These are phyloP conservation scores for Garcia nutans DNA, from an alignment of 345 rosid genomes.

Conservation along the genomic window DNA sequence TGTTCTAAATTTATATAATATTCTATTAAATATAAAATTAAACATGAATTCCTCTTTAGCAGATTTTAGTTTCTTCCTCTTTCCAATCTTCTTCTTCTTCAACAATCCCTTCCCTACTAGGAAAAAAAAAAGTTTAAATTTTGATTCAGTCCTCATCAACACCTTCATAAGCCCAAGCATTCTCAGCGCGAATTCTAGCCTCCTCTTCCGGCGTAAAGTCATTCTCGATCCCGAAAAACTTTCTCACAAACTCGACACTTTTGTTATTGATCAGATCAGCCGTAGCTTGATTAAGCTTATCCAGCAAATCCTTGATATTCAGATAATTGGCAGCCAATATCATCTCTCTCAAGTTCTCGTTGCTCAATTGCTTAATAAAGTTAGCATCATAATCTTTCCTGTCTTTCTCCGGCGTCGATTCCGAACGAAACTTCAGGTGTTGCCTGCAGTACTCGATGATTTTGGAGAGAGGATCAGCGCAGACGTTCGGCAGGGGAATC, in stretches of 20 bases:
- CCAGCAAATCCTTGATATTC: constrained; percentile 34
- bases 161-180: constrained; percentile 37
- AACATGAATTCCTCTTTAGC: too few relatives aligned
- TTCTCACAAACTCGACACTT: constrained; percentile 42
- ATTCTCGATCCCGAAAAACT: constrained; percentile 37
- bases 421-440: constrained; percentile 18
- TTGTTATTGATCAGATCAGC: constrained; percentile 39
- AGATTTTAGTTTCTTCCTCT: too few relatives aligned
- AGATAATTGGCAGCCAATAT: constrained; percentile 37
- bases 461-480: too few relatives aligned
- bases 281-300: constrained; percentile 20
- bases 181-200: constrained; percentile 16
- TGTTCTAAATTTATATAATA: too few relatives aligned
- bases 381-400: constrained; percentile 10
- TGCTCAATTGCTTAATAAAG: constrained; percentile 10
- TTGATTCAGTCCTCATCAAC: background rate
- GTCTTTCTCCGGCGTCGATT: background rate
- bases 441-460: constrained; percentile 22
- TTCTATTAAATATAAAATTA: too few relatives aligned
- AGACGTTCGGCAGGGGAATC: too few relatives aligned
- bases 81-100: too few relatives aligned
- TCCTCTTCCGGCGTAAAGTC: constrained; percentile 45
- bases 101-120: too few relatives aligned
- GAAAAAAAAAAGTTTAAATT: too few relatives aligned
- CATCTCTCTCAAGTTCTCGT: constrained; percentile 31